These are phyloP conservation scores for Earliella scabrosa DNA, from an alignment of 1,284 basidiomycete genomes.

Conservation along the genomic window DNA sequence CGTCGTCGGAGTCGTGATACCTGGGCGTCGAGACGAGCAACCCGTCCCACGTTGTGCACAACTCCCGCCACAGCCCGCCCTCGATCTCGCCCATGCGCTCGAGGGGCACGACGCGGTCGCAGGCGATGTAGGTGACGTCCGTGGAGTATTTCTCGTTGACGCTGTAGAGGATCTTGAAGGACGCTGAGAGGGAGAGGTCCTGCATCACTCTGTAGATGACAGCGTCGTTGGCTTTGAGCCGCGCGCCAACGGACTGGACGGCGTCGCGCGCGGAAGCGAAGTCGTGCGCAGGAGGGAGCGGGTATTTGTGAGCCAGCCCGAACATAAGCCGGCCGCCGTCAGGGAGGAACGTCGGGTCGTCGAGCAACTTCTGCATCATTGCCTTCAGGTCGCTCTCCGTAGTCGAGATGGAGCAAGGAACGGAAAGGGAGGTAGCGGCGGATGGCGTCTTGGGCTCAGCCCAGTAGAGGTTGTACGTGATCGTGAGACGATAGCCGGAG, in stretches of 20 bases:
- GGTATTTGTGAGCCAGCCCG: slow-evolving; percentile 41
- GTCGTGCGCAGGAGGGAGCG: slow-evolving; percentile 1
- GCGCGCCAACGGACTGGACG: slow-evolving; percentile 1
- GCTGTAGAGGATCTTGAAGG: slow-evolving; percentile 19
- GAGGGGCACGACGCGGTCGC: slow-evolving; percentile 4
- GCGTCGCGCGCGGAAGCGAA: background rate
- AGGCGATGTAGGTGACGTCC: background rate
- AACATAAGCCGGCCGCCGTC: slow-evolving; percentile 42
- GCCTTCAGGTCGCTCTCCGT: slow-evolving; percentile 2
- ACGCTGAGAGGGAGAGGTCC: slow-evolving; percentile 15
- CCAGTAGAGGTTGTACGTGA: slow-evolving; percentile 46
- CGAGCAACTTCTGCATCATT: slow-evolving; percentile 26
- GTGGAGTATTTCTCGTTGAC: background rate
- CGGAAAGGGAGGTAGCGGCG: background rate
- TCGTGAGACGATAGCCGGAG: slow-evolving; percentile 43
- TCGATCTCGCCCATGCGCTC: background rate
- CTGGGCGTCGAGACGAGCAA: background rate
- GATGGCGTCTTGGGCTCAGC: background rate
- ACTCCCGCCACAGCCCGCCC: background rate
- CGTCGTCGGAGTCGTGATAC: background rate
- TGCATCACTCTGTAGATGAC: slow-evolving; percentile 2
- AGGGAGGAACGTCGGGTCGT: slow-evolving; percentile 20
- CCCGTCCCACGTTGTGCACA: background rate
- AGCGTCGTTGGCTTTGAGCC: slow-evolving; percentile 33
- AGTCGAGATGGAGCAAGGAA: background rate